Evolutionary conservation across 140 eudicot species (phyloP), one percentile per base, ranked within the genome.

Genomic region (Flaveria floridana): DNA sequence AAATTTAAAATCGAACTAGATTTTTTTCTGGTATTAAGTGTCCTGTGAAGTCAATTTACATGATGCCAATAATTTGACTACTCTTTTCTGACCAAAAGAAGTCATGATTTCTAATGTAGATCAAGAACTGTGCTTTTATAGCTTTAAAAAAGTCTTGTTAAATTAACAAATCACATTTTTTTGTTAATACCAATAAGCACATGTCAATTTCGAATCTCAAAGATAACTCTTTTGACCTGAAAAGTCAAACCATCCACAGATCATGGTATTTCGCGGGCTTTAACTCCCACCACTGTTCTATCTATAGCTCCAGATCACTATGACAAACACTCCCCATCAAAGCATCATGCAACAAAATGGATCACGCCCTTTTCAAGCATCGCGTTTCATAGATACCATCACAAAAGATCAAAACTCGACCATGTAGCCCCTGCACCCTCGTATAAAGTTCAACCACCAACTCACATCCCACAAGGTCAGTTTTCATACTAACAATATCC

Each of bases 391-490:
- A 80, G 78, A 64, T 83, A 85, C 47, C 97, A 84, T 79, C 89
- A 84, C 26, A 76, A 65, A 66, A 79, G 84, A 73, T 80, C 79
- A 55, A 82, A 78, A 73, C 51, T 42, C 53, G 55, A 70, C 65
- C 78, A 78, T 75, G 7, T 85, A 71, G 82, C 89, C 55, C 87
- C 88, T 52, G 71, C 76, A 42, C 84, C 90, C 52, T 75, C 81
- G 39, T 64, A 82, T 37, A 86, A 71, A 25, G 75, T 52, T 66
- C 82, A 79, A 55, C 81, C 82, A 47, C 80, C 87, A 34, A 62
- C 79, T 65, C 64, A 80, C 78, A 62, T 58, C 48, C 75, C 84
- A 19, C 85, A 75, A 84, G 85, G 96, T 89, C 66, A 85, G 95
- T 77, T 76, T 42, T 37, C 65, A 44, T 69, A 7, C 56, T 20